Evolutionary conservation across 805 yeast genomes (phyloP), one percentile per base, ranked within the genome.

Genomic region (Spathaspora sp.): DNA sequence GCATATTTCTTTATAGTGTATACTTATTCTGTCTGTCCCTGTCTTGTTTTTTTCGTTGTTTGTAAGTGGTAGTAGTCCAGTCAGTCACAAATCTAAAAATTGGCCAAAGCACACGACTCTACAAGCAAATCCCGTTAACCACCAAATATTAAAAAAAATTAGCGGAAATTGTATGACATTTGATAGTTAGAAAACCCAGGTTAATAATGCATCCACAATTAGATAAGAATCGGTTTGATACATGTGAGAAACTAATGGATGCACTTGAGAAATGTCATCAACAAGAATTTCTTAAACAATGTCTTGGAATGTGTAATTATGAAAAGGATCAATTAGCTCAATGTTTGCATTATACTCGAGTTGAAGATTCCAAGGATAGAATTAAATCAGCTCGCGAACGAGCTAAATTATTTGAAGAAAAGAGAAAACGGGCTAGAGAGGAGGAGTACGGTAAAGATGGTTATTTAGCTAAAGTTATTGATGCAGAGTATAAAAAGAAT

Each of bases 211-310:
- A 75, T 55, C 79, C 79, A 6, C 78, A 74, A 54, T 63, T 75
- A 55, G 79, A 75, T 59, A 69, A 63, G 56, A 67, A 66, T 54
- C 62, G 78, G 52, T 73, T 74, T 54, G 73, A 68, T 46, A 68
- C 87, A 17, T 93, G 99, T 67, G 83, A 80, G 49, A 88, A 86
- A 55, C 78, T 90, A 42, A 90, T 94, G 66, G 85, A 86, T 55
- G 97, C 96, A 0, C 78, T 93, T 5, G 96, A 93, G 60, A 86
- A 89, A 64, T 93, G 99, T 65, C 97, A 92, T 61, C 78, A 82
- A 52, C 77, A 77, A 50, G 86, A 84, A 50, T 86, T 84, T 57
- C 59, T 87, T 53, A 78, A 81, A 57, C 82, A 87, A 64, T 84
- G 88, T 7, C 73, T 89, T 58, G 98, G 98, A 26, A 75, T 81